Base-by-base conservation (phyloP, 2,329 filamentous ascomycete genomes). In the Aureobasidium sp. region DNA sequence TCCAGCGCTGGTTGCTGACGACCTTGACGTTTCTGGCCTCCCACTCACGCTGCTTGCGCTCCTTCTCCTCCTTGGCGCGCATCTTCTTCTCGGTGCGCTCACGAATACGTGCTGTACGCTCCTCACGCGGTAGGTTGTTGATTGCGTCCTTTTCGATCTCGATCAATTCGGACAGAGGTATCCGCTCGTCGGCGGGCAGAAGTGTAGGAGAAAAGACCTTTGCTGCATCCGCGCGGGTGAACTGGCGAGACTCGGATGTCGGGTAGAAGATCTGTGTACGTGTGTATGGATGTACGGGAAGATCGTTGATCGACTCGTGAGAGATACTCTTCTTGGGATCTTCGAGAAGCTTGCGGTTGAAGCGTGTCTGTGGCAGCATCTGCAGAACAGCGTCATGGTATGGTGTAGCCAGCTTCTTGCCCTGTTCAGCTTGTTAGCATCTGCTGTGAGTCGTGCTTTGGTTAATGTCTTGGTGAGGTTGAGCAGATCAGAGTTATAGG, bases 331-430 rank as follows among this genome's bases (percentile, higher is more conserved):
- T 60, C 36, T 41, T 60, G 9, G 72, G 70, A 1, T 70, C 66
- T 32, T 76, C 76, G 8, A 74, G 73, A 57, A 75, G 74, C 29
- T 69, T 62, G 32, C 72, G 65, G 50, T 72, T 70, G 64, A 80
- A 76, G 4, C 77, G 76, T n/a, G 85, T 89, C 61, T 81, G 82
- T 2, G 91, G 91, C 5, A 97, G 79, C 91, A 97, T 96, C 37
- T 78, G 76, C 68, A 90, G 80, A 27, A 97, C 81, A 12, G 91
- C 89, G 62, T 83, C 82, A 27, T 87, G 82, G 74, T 97, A 97
- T 13, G 90, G 87, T 29, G 78, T 81, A 2, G 91, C 91, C 41
- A 96, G 77, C 64, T 80, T 82, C 78, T 93, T 91, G 62, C 85
- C 86, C 93, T 96, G 66, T 64, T 68, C 64, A 13, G 15, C 37